Base-by-base conservation (phyloP, 75 land plant genomes). In the Isoetes taiwanensis region DNA sequence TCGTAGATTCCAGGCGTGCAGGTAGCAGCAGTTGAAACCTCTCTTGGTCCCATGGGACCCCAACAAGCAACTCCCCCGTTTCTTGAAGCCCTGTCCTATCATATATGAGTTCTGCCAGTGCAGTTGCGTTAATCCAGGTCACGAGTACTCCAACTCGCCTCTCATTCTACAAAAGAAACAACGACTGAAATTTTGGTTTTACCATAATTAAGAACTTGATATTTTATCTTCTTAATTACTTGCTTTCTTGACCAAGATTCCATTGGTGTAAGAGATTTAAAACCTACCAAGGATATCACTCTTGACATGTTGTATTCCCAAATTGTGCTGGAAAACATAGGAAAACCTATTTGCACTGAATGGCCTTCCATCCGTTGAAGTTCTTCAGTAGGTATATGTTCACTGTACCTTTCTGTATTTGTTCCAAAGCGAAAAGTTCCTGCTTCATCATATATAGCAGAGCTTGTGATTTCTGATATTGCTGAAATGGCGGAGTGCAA, bases 41-140 rank as follows among this genome's bases (percentile, higher is more conserved):
- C 8, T 63, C 30, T 23, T 24, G 8, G 20, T 32, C 61, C 37
- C 55, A 19, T 12, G 66, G 72, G 20, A 56, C 52, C 32, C 72
- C 72, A 27, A 69, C 66, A n/a, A 69, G 19, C 23, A 69, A 48
- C 35, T 69, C 72, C 21, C 72, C 72, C 21, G 72, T 69, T 32
- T 57, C 28, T 55, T 69, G 66, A 6, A 69, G 66, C 61, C 72
- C 72, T 33, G 72, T 69, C 30, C 72, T 42, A 56, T 69, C 72
- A 16, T 57, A 38, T 11, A 69, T 54, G n/a, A 69, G 31, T 16
- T 31, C 30, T 39, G 27, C 46, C 28, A 69, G 50, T 31, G 56
- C 63, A 10, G 59, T 63, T 8, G 72, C 72, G 48, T 69, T 43
- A 24, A 69, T 55, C 72, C 58, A 69, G 11, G 72, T 56, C 34